Percentiles rank a stretch among this genome's conserved stretches.
Conservation (phyloP, 371 early-diverging fungal species). For the Rhizopus arrhizus region DNA sequence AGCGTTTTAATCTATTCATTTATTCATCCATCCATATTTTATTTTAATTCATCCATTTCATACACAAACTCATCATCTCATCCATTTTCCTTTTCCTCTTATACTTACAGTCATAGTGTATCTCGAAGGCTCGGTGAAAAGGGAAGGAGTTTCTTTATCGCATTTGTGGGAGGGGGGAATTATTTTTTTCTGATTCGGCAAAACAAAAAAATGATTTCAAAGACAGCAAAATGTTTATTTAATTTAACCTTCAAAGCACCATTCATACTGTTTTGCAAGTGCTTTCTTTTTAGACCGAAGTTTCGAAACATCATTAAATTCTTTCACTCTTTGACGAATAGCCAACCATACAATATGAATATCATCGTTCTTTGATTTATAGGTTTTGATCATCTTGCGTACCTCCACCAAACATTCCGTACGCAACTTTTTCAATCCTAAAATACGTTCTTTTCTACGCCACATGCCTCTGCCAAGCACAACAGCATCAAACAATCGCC, state of each 20-base stretch:
- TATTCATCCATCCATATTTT: not conserved
- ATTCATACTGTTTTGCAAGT: constrained; percentile 48
- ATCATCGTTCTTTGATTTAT: constrained; percentile 39
- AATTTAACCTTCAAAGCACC: constrained; percentile 19
- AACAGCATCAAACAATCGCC: constrained; percentile 57
- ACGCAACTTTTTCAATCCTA: constrained; percentile 41
- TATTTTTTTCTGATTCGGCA: not conserved
- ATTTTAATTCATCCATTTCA: constrained; percentile 18
- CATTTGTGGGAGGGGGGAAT: no score
- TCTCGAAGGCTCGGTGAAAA: constrained; percentile 42
- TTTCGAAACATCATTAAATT: constrained; percentile 35
- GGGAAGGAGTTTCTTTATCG: constrained; percentile 20
- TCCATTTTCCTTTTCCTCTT: not conserved
- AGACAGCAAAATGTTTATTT: not conserved
- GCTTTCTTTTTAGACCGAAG: constrained; percentile 34
- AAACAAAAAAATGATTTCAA: not conserved
- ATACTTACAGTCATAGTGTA: constrained; percentile 46
- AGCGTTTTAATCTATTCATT: not conserved
- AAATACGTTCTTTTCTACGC: constrained; percentile 36
- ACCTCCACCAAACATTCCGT: constrained; percentile 35
- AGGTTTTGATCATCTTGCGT: constrained; percentile 34
- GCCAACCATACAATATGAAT: constrained; percentile 41
- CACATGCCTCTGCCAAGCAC: constrained; percentile 53
- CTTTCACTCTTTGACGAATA: constrained; percentile 35
- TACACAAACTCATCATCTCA: not conserved